These are phyloP conservation scores for Candida andamanensis DNA, from an alignment of 805 yeast genomes.

Conservation along the genomic window DNA sequence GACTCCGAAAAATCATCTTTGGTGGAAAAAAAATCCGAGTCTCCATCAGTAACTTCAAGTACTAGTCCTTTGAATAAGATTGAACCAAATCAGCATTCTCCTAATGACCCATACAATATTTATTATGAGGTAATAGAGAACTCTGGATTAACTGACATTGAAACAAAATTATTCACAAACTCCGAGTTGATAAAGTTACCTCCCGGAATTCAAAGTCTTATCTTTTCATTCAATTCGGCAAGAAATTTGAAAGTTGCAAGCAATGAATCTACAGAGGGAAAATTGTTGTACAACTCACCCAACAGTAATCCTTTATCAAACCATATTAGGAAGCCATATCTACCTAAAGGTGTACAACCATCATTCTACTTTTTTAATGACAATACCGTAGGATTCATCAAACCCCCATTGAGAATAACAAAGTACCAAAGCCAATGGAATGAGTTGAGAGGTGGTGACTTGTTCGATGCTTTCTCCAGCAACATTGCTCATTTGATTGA, in stretches of 20 bases:
- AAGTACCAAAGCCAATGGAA: constrained; percentile 39
- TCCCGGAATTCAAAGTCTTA: constrained; percentile 40
- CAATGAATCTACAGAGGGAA: constrained; percentile 16
- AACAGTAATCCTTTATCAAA: constrained; percentile 17
- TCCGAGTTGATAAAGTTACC: constrained; percentile 29
- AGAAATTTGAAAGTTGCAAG: constrained; percentile 15
- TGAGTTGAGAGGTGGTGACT: constrained; percentile 28
- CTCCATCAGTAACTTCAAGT: constrained; percentile 4
- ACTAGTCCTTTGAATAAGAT: not conserved
- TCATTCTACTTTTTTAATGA: constrained; percentile 6
- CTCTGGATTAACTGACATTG: constrained; percentile 26
- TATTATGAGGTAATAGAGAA: constrained; percentile 25
- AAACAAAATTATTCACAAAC: constrained; percentile 32
- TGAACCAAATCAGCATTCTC: not conserved
- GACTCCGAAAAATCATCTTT: constrained; percentile 4
- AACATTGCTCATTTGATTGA: constrained; percentile 22
- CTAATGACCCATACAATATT: constrained; percentile 6
- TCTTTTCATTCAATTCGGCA: constrained; percentile 33
- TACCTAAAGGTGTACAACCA: constrained; percentile 22
- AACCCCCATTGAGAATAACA: constrained; percentile 30
- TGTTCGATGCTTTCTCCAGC: constrained; percentile 27
- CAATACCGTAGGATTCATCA: constrained; percentile 10
- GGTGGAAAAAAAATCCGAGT: constrained; percentile 1
- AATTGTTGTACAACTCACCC: constrained; percentile 10
- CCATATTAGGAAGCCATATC: constrained; percentile 30